A percentile compares a stretch with the other conserved stretches of the same genome.
These are phyloP conservation scores for Chrysanthemum seticuspe DNA, from an alignment of 129 eudicot species.

Conservation along the genomic window DNA sequence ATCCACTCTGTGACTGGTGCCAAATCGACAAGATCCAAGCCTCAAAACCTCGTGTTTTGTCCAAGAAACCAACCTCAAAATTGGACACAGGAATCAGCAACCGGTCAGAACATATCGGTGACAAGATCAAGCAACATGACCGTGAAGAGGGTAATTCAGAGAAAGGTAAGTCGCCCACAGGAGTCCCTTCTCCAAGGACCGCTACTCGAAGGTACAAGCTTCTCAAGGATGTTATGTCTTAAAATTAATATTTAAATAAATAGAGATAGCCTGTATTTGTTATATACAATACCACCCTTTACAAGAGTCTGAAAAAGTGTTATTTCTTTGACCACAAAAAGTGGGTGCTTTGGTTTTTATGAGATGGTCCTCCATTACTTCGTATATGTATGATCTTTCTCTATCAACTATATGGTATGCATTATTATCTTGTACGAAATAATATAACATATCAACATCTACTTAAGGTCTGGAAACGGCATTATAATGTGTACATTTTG, in stretches of 20 bases:
- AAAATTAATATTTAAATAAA: conserved; percentile 1
- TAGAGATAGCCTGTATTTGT: conserved; percentile 7
- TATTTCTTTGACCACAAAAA: conserved; percentile 10
- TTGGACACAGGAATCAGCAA: conserved; percentile 14
- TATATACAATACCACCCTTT: not conserved
- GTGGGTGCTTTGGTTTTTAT: conserved; percentile 13
- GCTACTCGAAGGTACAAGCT: conserved; percentile 74
- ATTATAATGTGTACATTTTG: conserved; percentile 3
- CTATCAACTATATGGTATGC: conserved; percentile 19
- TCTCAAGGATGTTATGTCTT: conserved; percentile 95
- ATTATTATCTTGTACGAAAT: not conserved
- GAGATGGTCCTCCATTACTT: conserved; percentile 25
- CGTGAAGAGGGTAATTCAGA: conserved; percentile 38
- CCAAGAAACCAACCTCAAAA: conserved; percentile 43
- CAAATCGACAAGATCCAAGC: conserved; percentile 45
- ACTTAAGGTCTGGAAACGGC: no score
- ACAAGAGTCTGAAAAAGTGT: conserved; percentile 17
- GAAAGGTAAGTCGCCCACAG: conserved; percentile 54
- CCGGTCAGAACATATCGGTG: conserved; percentile 40
- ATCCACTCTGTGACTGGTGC: conserved; percentile 75
- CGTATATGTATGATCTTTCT: conserved; percentile 14
- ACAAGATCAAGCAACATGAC: conserved; percentile 51
- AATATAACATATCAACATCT: not conserved
- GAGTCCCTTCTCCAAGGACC: conserved; percentile 67
- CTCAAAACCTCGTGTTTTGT: conserved; percentile 34